These are phyloP conservation scores for Penicillium sp. DNA, from an alignment of 2,329 filamentous ascomycete genomes.

Conservation along the genomic window DNA sequence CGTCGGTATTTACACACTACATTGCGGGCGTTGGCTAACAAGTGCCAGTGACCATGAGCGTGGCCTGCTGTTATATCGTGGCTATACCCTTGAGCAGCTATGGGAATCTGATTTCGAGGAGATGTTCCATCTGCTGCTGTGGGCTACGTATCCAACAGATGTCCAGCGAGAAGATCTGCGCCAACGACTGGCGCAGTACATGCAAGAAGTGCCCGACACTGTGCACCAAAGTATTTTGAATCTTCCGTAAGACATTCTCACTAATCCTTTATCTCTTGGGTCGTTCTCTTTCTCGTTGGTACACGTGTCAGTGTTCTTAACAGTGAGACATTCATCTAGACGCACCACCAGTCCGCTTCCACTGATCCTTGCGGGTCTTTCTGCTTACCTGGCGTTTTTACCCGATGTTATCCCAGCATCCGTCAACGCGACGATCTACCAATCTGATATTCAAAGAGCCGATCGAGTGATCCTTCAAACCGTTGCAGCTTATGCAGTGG, in stretches of 20 bases:
- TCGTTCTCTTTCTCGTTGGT: not conserved
- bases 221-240: conserved; percentile 25
- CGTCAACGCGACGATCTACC: conserved; percentile 24
- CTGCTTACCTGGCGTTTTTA: conserved; percentile 27
- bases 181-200: conserved; percentile 20
- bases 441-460: conserved; percentile 16
- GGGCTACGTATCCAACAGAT: conserved; percentile 29
- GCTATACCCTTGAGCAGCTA: conserved; percentile 31
- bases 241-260: conserved; percentile 24
- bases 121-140: conserved; percentile 33
- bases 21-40: not conserved
- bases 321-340: conserved; percentile 7
- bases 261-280: too few relatives aligned
- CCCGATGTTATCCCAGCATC: conserved; percentile 25
- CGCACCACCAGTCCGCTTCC: conserved; percentile 23
- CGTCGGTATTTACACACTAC: conserved; percentile 20
- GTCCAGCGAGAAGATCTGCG: conserved; percentile 21
- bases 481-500: conserved; percentile 27
- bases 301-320: not conserved
- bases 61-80: conserved; percentile 31
- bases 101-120: conserved; percentile 35
- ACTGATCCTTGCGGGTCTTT: conserved; percentile 31
- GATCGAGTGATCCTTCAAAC: conserved; percentile 29
- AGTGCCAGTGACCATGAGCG: conserved; percentile 29
- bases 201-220: conserved; percentile 21